Conservation (phyloP, 139 green algal species). For the Penium margaritaceum region DNA sequence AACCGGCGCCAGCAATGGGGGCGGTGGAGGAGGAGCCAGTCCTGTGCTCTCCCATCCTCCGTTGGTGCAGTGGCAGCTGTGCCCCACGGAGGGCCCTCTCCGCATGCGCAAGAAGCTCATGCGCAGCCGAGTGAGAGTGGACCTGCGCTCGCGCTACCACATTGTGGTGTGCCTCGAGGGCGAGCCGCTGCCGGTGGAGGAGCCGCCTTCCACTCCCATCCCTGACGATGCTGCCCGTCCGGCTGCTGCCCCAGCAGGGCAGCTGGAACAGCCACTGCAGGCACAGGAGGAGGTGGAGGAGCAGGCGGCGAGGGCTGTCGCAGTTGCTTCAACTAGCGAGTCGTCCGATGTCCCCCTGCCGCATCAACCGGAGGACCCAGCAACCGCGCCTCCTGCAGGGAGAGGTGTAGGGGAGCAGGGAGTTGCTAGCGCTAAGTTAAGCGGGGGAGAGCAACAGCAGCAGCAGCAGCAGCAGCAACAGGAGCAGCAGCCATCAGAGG, state of each 20-base stretch:
- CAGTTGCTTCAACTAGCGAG: constrained; percentile 1
- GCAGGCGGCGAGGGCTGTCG: neutral
- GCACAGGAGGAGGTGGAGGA: neutral
- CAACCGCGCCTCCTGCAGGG: no score
- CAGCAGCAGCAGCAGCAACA: no score
- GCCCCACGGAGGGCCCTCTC: constrained; percentile 20
- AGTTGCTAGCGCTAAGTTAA: no score
- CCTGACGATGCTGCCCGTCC: neutral
- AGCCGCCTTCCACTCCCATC: neutral
- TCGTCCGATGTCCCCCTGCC: no score
- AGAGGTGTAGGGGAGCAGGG: no score
- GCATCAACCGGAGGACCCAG: no score
- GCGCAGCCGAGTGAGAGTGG: neutral
- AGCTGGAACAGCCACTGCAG: no score
- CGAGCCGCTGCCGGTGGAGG: neutral
- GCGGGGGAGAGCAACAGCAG: no score
- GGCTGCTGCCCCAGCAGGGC: neutral
- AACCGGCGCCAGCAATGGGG: no score
- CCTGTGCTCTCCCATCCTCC: no score
- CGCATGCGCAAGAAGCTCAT: constrained; percentile 30
- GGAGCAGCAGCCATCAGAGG: no score
- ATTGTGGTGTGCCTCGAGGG: neutral
- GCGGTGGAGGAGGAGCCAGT: no score
- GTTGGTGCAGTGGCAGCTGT: constrained; percentile 38
- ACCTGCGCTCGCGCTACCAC: neutral